phyloP scores from a whole-genome alignment of 2,329 filamentous ascomycete genomes.

The Lasiodiplodia sp. region DNA sequence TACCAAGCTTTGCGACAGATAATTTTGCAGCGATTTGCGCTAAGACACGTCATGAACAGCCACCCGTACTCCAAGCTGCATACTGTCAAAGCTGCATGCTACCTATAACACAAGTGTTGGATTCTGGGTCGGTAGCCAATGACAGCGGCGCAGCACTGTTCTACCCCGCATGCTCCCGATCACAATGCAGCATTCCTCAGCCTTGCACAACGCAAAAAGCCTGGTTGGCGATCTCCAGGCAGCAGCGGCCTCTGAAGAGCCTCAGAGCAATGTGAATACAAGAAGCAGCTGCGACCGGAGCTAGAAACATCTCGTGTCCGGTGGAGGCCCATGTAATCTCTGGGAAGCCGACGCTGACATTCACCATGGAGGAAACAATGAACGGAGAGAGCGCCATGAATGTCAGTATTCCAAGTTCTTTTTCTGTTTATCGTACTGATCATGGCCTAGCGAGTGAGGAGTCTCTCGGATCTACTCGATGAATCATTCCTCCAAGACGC shows the following conservation, averaged over 20 bases:
- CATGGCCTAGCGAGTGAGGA: neutral
- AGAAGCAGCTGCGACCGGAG: neutral
- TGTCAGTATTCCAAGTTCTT: neutral
- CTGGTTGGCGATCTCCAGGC: too few relatives aligned
- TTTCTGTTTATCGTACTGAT: neutral
- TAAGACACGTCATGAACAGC: too few relatives aligned
- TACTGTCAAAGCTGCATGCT: too few relatives aligned
- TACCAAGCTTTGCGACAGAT: too few relatives aligned
- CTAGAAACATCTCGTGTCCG: neutral
- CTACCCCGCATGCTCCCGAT: too few relatives aligned
- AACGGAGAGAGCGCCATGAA: neutral
- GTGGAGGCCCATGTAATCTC: neutral
- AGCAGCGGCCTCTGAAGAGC: neutral
- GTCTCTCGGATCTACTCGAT: neutral
- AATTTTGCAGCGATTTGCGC: too few relatives aligned
- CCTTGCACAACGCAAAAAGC: too few relatives aligned
- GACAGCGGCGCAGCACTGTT: too few relatives aligned
- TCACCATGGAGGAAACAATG: neutral
- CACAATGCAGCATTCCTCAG: too few relatives aligned
- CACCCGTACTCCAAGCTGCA: too few relatives aligned
- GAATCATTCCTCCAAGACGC: neutral
- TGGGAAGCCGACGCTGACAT: neutral
- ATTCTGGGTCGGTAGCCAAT: too few relatives aligned
- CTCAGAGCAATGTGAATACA: neutral
- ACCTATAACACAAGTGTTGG: too few relatives aligned